Base-by-base conservation (phyloP, 257 asterid genomes). In the Capsicum chinense region DNA sequence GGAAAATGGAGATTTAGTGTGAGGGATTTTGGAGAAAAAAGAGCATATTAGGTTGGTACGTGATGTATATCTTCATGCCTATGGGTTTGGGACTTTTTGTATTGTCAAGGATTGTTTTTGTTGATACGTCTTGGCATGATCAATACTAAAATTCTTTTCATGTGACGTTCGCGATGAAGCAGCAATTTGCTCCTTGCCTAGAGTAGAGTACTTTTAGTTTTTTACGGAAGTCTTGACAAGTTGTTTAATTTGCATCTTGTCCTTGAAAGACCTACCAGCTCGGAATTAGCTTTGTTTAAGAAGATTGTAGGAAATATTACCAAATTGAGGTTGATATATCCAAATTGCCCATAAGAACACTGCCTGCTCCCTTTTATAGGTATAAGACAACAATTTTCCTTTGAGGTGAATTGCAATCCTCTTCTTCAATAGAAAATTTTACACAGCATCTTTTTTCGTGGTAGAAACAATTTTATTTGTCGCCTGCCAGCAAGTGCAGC, bases 301-400 rank as follows among this genome's bases (percentile, higher is more conserved):
- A 78, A 78, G 64, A 78, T 26, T 9, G 66, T 33, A 54, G 82
- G 66, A 78, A 78, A 78, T 78, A 78, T 78, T 35, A 54, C 66
- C 82, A 54, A 54, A 78, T 78, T 33, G 50, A 54, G 15, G 33
- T 78, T 56, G 82, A 56, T 76, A 54, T 76, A 76, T 54, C 50
- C 66, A 15, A 54, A 54, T 12, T 78, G 50, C 50, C 54, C 47
- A 78, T 54, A 78, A 54, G 66, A 56, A 26, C 33, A 16, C 33
- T 56, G 48, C 66, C 64, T 56, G 56, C 82, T 78, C 50, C 66
- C 82, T 54, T 52, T 56, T 15, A 78, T 78, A 26, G 82, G 19
- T 33, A 78, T 9, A n/a, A 33, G 26, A 9, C 33, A 54, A 54
- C 8, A 78, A 26, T 17, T 13, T 78, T 78, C 15, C 64, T 26